Evolutionary conservation across 305 asterid genomes (phyloP).

Genomic region (Solanum hybrid): DNA sequence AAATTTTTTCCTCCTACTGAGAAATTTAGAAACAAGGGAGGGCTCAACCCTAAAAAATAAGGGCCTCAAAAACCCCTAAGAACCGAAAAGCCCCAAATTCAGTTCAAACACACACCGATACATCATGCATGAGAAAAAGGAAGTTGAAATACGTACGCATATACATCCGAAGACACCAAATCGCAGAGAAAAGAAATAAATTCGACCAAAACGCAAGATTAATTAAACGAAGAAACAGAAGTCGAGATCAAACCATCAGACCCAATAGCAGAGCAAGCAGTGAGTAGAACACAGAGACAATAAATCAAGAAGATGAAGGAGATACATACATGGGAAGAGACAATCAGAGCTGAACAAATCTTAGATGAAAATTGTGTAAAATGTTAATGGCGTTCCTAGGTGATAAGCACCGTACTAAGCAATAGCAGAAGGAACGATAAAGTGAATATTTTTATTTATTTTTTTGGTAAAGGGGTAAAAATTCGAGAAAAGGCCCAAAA

Average conservation of each 20-base stretch:
- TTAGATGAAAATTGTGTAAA: neutral
- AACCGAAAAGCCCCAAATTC: neutral
- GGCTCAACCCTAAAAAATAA: neutral
- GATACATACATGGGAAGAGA: neutral
- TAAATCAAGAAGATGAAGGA: neutral
- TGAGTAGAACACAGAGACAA: neutral
- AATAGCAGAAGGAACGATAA: neutral
- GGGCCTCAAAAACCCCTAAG: neutral
- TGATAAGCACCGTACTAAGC: neutral
- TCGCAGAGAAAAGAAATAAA: neutral
- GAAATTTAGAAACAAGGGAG: neutral
- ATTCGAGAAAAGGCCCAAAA: too few relatives aligned
- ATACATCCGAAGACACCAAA: neutral
- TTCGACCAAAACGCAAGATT: neutral
- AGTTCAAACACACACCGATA: neutral
- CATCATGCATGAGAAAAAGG: neutral
- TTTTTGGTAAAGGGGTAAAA: neutral
- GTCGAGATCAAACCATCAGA: neutral
- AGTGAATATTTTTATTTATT: neutral
- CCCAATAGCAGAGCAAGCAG: neutral
- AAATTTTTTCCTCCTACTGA: neutral
- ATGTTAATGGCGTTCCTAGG: neutral
- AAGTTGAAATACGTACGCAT: neutral
- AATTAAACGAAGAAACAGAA: neutral
- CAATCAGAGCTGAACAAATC: neutral